These are phyloP conservation scores for Colletotrichum cereale DNA, from an alignment of 2,329 filamentous ascomycete genomes.

Conservation along the genomic window DNA sequence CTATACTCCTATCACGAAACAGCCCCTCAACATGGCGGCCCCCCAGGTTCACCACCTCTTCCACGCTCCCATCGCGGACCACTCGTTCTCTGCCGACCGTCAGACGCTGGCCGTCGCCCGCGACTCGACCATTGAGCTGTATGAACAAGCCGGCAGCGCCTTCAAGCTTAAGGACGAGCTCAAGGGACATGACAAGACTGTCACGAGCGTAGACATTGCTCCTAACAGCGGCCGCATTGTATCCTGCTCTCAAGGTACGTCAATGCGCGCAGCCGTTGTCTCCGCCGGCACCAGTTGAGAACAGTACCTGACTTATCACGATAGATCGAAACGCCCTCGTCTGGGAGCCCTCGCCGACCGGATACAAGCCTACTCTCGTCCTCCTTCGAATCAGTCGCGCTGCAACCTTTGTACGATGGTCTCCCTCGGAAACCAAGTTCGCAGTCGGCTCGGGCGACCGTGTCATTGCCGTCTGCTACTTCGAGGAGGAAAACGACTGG, in stretches of 20 bases:
- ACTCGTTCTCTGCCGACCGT: slow-evolving; percentile 96
- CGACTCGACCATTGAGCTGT: slow-evolving; percentile 91
- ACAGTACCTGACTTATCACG: slow-evolving; percentile 10
- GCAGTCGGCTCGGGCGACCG: slow-evolving; percentile 96
- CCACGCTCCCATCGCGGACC: slow-evolving; percentile 95
- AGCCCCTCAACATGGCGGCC: slow-evolving; percentile 73
- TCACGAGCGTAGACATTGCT: slow-evolving; percentile 96
- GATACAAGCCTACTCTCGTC: slow-evolving; percentile 97
- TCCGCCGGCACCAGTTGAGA: background rate
- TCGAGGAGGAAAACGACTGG: slow-evolving; percentile 99
- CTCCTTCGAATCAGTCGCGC: slow-evolving; percentile 97
- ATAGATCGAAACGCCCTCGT: slow-evolving; percentile 96
- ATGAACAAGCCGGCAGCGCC: slow-evolving; percentile 76
- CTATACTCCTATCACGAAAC: slow-evolving; percentile 81
- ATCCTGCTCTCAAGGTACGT: slow-evolving; percentile 91
- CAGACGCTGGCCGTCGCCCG: slow-evolving; percentile 90
- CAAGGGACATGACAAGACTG: slow-evolving; percentile 95
- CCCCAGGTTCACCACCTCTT: slow-evolving; percentile 98
- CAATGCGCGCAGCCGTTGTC: slow-evolving; percentile 1
- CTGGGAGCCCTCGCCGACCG: slow-evolving; percentile 92
- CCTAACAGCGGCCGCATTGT: slow-evolving; percentile 92
- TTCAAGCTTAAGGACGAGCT: slow-evolving; percentile 92
- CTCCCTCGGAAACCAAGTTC: slow-evolving; percentile 96
- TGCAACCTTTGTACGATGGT: slow-evolving; percentile 97
- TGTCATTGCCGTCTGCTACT: slow-evolving; percentile 97